Conservation (phyloP, 2,329 filamentous ascomycete species). For the Fusarium scirpi region DNA sequence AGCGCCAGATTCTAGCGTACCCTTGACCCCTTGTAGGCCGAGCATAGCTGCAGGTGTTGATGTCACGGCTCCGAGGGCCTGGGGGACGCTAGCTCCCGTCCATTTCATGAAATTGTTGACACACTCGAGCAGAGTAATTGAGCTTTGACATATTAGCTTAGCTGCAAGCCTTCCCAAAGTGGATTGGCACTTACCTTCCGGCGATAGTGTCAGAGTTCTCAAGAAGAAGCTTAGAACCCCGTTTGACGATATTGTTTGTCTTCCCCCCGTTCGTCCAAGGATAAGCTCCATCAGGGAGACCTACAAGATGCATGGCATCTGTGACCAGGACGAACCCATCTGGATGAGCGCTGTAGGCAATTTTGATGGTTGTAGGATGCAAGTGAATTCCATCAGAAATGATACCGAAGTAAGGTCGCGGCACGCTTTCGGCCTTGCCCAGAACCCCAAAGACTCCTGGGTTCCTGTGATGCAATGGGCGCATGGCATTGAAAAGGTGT, state of each 20-base stretch:
- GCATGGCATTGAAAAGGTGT: conserved; percentile 95
- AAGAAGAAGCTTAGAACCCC: conserved; percentile 77
- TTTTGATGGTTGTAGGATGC: conserved; percentile 88
- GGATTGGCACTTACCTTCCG: conserved; percentile 69
- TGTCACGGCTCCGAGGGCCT: conserved; percentile 79
- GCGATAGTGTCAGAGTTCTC: conserved; percentile 85
- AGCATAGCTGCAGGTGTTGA: conserved; percentile 82
- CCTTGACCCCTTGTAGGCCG: conserved; percentile 74
- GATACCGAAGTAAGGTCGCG: conserved; percentile 84
- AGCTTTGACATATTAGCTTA: conserved; percentile 56
- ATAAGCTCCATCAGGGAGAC: conserved; percentile 85
- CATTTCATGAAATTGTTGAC: conserved; percentile 84
- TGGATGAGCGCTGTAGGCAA: conserved; percentile 88
- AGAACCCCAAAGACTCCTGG: conserved; percentile 90
- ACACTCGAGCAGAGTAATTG: conserved; percentile 82
- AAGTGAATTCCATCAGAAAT: conserved; percentile 93
- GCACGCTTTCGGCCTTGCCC: conserved; percentile 70
- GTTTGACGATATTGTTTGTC: conserved; percentile 73
- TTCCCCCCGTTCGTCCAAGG: conserved; percentile 82
- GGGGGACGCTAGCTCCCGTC: conserved; percentile 75
- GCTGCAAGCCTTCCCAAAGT: not conserved
- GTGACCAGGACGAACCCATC: conserved; percentile 89
- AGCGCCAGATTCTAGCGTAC: conserved; percentile 70
- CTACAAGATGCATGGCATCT: conserved; percentile 90
- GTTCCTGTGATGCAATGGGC: conserved; percentile 88